Evolutionary conservation across 2,329 filamentous ascomycete genomes (phyloP), one percentile per base, ranked within the genome.

Genomic region (Calonectria ilicicola): DNA sequence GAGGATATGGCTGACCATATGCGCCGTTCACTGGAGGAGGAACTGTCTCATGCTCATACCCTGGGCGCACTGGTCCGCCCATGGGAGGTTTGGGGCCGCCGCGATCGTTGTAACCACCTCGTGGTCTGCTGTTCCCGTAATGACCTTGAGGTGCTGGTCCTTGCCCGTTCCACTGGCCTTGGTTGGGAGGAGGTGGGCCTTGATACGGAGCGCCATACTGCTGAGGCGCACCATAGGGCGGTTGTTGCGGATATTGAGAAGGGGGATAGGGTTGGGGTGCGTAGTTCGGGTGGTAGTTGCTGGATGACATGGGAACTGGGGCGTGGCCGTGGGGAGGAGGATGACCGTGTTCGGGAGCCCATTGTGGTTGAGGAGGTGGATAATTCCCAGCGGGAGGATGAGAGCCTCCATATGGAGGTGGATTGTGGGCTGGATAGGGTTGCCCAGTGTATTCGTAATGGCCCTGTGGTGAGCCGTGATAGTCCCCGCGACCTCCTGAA

Each of bases 241-340:
- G 83, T 65, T 86, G 86, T 72, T 87, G 87, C 15, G 83, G 78
- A 71, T 86, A 85, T 66, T 86, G 84, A 27, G 84, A 69, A 53
- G 82, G 79, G 38, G 82, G 81, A 71, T 91, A 92, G 10, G 85
- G 81, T 76, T 91, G 91, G 47, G 88, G 87, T 46, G 89, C 86
- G 79, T 91, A 92, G 81, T 89, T 90, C 40, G 89, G 89, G 75
- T 91, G 90, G 77, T 91, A 91, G 77, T 89, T 89, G 72, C 87
- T 84, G 38, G 88, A 82, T 63, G 89, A 86, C 40, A 91, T 82
- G 32, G 88, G 87, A 67, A 85, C 80, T 47, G 86, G 85, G 51
- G 84, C 82, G 77, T 89, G 89, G 40, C 85, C 81, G 27, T 87
- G 84, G n/a, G 82, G 81, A 74, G 85, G 84, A 65, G 84, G 84